Conservation (phyloP, 1,139 yeast species). For the Barnettozyma hawaiiensis region DNA sequence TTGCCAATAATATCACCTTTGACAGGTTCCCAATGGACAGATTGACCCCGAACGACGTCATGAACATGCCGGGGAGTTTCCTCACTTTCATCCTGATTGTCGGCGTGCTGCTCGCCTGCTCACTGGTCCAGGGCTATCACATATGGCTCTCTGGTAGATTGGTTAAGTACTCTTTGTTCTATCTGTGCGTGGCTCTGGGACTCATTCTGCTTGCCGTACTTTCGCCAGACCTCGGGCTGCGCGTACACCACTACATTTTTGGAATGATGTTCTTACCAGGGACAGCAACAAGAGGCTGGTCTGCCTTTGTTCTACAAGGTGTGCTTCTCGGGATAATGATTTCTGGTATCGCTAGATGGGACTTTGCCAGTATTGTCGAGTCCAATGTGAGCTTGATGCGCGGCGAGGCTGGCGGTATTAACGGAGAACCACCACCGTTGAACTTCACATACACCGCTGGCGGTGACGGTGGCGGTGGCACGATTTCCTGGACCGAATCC, state of each 20-base stretch:
- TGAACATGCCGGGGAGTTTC: constrained; percentile 71
- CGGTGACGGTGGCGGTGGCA: constrained; percentile 8
- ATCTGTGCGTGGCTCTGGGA: constrained; percentile 44
- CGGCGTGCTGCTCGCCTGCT: constrained; percentile 41
- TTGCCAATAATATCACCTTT: constrained; percentile 80
- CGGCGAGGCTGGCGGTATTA: constrained; percentile 13
- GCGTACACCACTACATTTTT: constrained; percentile 86
- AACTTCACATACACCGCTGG: constrained; percentile 4
- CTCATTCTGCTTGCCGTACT: constrained; percentile 44
- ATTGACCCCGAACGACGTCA: constrained; percentile 63
- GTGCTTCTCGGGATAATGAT: constrained; percentile 72
- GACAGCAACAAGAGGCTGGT: constrained; percentile 69
- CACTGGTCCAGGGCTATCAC: constrained; percentile 66
- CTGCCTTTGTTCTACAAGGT: constrained; percentile 76
- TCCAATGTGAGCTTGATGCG: constrained; percentile 46
- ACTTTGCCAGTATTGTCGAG: constrained; percentile 82
- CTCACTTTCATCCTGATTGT: constrained; percentile 43
- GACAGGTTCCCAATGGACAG: constrained; percentile 87
- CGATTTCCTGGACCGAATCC: constrained; percentile 4
- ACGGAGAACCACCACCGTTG: constrained; percentile 16
- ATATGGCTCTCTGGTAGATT: constrained; percentile 81
- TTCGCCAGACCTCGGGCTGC: constrained; percentile 67
- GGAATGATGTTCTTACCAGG: constrained; percentile 82
- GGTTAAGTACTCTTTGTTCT: constrained; percentile 47
- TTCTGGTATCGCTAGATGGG: constrained; percentile 92